A percentile compares a stretch with the other conserved stretches of the same genome.
Evolutionary conservation across 2,329 filamentous ascomycete species (phyloP).

Genomic region (Scytalidium lignicola): DNA sequence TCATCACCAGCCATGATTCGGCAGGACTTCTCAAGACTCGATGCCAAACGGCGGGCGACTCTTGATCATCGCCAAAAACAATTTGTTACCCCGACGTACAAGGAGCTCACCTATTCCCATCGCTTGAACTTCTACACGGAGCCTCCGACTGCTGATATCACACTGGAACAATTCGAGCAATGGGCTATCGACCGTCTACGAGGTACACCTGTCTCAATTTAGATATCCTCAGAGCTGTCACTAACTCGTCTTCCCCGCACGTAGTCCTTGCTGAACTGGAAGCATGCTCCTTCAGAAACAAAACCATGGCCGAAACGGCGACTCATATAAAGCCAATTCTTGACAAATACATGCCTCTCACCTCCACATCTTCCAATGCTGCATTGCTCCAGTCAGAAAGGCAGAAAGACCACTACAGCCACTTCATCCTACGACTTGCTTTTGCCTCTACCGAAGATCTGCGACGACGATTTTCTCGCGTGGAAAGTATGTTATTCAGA

Average conservation of each 20-base stretch:
- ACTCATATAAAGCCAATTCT: constrained; percentile 80
- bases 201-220: constrained; percentile 43
- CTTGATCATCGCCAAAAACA: constrained; percentile 81
- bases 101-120: constrained; percentile 73
- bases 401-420: constrained; percentile 94
- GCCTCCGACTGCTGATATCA: constrained; percentile 89
- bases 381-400: constrained; percentile 64
- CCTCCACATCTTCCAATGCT: constrained; percentile 63
- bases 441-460: constrained; percentile 91
- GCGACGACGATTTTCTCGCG: constrained; percentile 75
- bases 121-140: constrained; percentile 88
- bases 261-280: constrained; percentile 83
- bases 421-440: constrained; percentile 91
- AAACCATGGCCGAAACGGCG: constrained; percentile 73
- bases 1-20: constrained; percentile 23
- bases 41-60: constrained; percentile 67
- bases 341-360: constrained; percentile 79
- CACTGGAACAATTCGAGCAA: constrained; percentile 95
- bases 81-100: constrained; percentile 72
- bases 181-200: constrained; percentile 93
- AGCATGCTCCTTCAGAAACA: constrained; percentile 93
- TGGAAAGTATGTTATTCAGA: constrained; percentile 86
- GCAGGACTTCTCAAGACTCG: constrained; percentile 25
- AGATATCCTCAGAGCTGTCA: constrained; percentile 27
- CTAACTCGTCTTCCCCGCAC: constrained; percentile 21